phyloP scores from a whole-genome alignment of 75 land plant species.

The Selaginella moellendorffii region DNA sequence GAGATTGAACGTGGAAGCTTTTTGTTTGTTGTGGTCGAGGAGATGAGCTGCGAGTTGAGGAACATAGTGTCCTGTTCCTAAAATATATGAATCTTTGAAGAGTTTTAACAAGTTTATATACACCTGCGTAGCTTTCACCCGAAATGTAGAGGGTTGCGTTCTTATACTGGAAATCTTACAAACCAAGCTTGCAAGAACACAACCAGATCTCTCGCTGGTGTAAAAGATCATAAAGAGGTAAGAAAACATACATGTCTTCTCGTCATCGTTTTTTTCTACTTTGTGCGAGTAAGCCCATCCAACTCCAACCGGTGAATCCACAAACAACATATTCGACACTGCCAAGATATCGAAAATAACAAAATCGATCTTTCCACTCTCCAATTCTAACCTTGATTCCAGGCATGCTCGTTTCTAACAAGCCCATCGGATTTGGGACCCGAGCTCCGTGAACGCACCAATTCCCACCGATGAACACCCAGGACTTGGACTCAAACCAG shows the following conservation, averaged over 20 bases:
- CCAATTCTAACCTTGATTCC: conserved; percentile 9
- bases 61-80: not conserved
- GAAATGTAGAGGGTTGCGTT: not conserved
- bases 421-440: conserved; percentile 9
- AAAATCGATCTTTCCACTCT: not conserved
- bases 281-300: conserved; percentile 1
- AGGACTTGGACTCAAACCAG: conserved; percentile 23
- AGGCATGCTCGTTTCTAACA: conserved; percentile 14
- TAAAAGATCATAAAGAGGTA: not conserved
- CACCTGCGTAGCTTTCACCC: conserved; percentile 6
- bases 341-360: not conserved
- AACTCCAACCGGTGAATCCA: conserved; percentile 8
- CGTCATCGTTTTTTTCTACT: not conserved
- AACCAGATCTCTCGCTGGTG: not conserved
- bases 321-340: conserved; percentile 1
- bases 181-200: not conserved
- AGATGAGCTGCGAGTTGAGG: not conserved
- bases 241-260: conserved; percentile 6
- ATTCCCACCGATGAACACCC: conserved; percentile 38
- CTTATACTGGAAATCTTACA: not conserved
- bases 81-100: too few species aligned
- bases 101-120: not conserved
- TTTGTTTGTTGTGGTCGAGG: not conserved
- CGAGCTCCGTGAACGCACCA: conserved; percentile 32
- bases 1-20: not conserved